These are phyloP conservation scores for Capsicum rhomboideum DNA, from an alignment of 257 asterid species.

Conservation along the genomic window DNA sequence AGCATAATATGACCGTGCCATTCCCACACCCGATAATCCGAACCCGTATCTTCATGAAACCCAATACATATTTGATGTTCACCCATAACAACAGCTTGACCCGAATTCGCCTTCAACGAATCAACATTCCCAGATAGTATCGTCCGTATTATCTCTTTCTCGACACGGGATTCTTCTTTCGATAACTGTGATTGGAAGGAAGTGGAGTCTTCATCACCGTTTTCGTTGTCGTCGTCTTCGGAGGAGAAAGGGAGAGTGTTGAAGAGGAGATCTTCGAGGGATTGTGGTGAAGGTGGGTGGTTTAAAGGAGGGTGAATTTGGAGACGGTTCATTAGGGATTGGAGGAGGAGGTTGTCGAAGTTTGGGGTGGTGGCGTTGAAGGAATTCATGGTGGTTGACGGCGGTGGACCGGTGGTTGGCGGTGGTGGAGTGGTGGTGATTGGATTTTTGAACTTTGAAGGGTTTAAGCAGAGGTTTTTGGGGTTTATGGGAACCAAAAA, in stretches of 20 bases:
- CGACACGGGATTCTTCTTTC: conserved; percentile 77
- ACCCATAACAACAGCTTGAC: conserved; percentile 73
- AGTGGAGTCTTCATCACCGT: conserved; percentile 10
- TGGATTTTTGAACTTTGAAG: conserved; percentile 6
- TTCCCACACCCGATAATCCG: conserved; percentile 93
- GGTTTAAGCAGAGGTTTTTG: conserved; percentile 32
- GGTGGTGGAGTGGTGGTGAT: too few species aligned
- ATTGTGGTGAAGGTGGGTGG: conserved; percentile 34
- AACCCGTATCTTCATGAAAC: conserved; percentile 65
- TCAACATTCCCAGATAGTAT: conserved; percentile 54
- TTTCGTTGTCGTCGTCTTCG: conserved; percentile 15
- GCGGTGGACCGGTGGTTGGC: conserved; percentile 36
- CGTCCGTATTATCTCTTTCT: conserved; percentile 65
- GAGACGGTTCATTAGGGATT: conserved; percentile 76
- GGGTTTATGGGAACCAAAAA: conserved; percentile 1
- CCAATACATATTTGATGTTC: conserved; percentile 95
- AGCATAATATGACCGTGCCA: conserved; percentile 97
- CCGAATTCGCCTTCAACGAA: conserved; percentile 78
- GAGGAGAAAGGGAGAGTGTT: conserved; percentile 48
- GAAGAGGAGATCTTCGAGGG: conserved; percentile 75
- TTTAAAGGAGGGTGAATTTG: conserved; percentile 48
- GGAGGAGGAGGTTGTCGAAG: conserved; percentile 86
- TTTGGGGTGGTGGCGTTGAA: conserved; percentile 47
- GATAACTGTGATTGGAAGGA: conserved; percentile 68
- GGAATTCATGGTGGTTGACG: conserved; percentile 27